Percentiles rank a stretch among this genome's conserved stretches.
Conservation (phyloP, 2,329 filamentous ascomycete genomes). For the Clonostachys rhizophaga region DNA sequence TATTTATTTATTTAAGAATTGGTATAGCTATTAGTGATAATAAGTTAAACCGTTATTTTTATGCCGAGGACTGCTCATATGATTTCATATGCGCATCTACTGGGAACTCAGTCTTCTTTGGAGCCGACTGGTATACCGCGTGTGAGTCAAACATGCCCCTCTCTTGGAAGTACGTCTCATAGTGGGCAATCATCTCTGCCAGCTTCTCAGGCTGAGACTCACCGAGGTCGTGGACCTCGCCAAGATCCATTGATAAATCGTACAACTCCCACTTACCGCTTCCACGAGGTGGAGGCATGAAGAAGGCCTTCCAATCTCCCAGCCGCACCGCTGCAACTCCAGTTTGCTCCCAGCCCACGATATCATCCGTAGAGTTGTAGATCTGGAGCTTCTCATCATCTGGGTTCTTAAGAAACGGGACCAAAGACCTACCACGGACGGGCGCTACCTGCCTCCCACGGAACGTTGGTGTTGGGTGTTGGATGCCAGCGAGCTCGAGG, state of each 20-base stretch:
- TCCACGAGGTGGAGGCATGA: conserved; percentile 41
- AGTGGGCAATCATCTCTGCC: conserved; percentile 1
- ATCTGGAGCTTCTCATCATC: not conserved
- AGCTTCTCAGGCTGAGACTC: not conserved
- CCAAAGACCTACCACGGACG: conserved; percentile 34
- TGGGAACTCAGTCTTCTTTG: too few relatives aligned
- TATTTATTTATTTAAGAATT: too few relatives aligned
- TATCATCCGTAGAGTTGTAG: conserved; percentile 27
- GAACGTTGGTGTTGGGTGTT: conserved; percentile 27
- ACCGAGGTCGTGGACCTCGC: conserved; percentile 26
- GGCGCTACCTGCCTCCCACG: conserved; percentile 39
- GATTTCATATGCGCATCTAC: too few relatives aligned
- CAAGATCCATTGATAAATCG: conserved; percentile 44
- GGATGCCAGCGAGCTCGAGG: conserved; percentile 36
- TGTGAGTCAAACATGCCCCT: not conserved
- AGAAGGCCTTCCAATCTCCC: conserved; percentile 53
- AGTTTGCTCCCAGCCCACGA: conserved; percentile 51
- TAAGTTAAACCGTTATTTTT: too few relatives aligned
- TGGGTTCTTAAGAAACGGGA: not conserved
- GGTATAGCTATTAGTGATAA: too few relatives aligned
- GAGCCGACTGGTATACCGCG: too few relatives aligned
- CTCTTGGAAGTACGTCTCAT: not conserved
- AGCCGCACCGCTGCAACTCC: conserved; percentile 46
- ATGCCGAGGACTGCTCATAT: too few relatives aligned
- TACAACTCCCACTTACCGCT: conserved; percentile 54